A percentile compares a stretch with the other conserved stretches of the same genome.
These are phyloP conservation scores for Barnettozyma populi DNA, from an alignment of 805 yeast species.

Conservation along the genomic window DNA sequence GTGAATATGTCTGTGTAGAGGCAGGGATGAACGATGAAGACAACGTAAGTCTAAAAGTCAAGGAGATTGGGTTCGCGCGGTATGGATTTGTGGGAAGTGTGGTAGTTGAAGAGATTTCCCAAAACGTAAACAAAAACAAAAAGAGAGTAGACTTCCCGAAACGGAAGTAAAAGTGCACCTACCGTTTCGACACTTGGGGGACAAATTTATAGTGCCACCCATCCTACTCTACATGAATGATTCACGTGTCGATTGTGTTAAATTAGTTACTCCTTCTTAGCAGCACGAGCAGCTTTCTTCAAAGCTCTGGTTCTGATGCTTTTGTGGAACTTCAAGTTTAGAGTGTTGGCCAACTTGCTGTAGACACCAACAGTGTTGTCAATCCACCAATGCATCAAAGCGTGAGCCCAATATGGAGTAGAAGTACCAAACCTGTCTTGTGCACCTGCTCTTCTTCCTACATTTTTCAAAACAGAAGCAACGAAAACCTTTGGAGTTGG, in stretches of 20 bases:
- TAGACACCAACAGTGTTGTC: conserved; percentile 79
- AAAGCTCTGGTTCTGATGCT: conserved; percentile 79
- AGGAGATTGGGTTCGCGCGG: not conserved
- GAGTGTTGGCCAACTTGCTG: conserved; percentile 58
- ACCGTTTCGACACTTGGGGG: too few relatives aligned
- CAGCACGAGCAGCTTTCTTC: conserved; percentile 54
- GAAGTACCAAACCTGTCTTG: conserved; percentile 81
- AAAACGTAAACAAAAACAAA: conserved; percentile 13
- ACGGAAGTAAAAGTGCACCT: conserved; percentile 2
- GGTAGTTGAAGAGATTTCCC: not conserved
- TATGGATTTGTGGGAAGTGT: not conserved
- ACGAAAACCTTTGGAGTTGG: conserved; percentile 85
- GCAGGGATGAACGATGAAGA: not conserved
- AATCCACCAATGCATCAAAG: conserved; percentile 79
- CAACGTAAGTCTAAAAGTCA: not conserved
- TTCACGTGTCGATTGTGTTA: not conserved
- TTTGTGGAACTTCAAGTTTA: conserved; percentile 74
- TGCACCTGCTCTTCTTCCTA: conserved; percentile 88
- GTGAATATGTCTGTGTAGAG: too few relatives aligned
- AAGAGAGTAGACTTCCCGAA: conserved; percentile 9
- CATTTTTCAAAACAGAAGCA: conserved; percentile 53
- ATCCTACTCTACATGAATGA: not conserved
- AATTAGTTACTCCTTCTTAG: conserved; percentile 19
- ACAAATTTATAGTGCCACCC: not conserved
- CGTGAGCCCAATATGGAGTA: conserved; percentile 95